Conservation (phyloP, 352 stramenopile species). For the Globisporangium orthogonon region DNA sequence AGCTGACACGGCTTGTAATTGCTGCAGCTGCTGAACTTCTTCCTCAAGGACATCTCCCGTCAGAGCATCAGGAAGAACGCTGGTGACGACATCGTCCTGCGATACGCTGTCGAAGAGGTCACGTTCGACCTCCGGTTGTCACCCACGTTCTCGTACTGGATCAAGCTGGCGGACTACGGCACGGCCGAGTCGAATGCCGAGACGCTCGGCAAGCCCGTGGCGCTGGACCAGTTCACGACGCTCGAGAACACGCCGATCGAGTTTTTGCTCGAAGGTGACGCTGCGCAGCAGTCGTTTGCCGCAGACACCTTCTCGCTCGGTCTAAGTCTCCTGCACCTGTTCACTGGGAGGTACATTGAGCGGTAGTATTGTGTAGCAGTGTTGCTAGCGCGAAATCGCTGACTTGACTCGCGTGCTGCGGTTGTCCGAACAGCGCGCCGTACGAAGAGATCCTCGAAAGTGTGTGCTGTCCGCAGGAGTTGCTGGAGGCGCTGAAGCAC, state of each 20-base stretch:
- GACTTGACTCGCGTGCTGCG: no score
- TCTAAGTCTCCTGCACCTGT: conserved; percentile 95
- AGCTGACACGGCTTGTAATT: not conserved
- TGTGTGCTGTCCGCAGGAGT: conserved; percentile 84
- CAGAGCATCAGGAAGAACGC: conserved; percentile 21
- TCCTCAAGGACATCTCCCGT: conserved; percentile 84
- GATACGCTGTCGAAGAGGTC: conserved; percentile 53
- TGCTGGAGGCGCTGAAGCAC: conserved; percentile 78
- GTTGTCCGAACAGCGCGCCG: conserved; percentile 49
- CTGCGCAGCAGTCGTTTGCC: conserved; percentile 86
- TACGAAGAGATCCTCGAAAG: conserved; percentile 97
- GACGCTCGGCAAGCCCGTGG: conserved; percentile 88
- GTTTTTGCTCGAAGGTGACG: conserved; percentile 92
- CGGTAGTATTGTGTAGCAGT: not conserved
- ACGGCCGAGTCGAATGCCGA: conserved; percentile 89
- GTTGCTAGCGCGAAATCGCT: no score
- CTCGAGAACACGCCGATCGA: conserved; percentile 97
- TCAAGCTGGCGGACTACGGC: conserved; percentile 98
- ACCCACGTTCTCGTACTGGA: conserved; percentile 68
- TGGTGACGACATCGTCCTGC: conserved; percentile 32
- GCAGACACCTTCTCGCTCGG: conserved; percentile 95
- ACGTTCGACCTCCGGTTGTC: conserved; percentile 58
- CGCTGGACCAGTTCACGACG: conserved; percentile 95
- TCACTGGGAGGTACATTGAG: conserved; percentile 85
- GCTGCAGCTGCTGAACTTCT: conserved; percentile 94